Evolutionary conservation across 1,139 yeast species (phyloP), one percentile per base, ranked within the genome.

Genomic region (Kurtzmaniella quercitrusa): DNA sequence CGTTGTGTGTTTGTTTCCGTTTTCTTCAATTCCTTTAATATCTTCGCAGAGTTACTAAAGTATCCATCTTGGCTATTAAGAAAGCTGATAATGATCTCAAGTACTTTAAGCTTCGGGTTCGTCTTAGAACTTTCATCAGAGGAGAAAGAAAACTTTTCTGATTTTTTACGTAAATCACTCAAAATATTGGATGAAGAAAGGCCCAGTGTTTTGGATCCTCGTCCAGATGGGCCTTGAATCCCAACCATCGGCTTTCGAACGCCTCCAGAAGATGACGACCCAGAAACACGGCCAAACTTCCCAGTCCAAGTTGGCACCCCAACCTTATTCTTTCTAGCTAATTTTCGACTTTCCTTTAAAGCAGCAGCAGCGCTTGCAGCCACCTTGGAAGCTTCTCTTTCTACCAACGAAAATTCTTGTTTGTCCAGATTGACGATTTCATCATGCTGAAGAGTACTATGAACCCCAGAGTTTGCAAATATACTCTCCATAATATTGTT

Each of bases 261-360:
- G n/a, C 29, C 19, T 16, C n/a, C 23, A 18, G 73, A 4, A 5
- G 4, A 8, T 5, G 23, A 21, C 7, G 23, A 46, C 2, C 96
- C 96, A 0, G 96, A 96, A 18, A 70, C 62, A 11, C 21, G 19
- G 0, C 98, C 98, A 68, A 85, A 89, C 52, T 79, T 79, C 0
- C 98, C 98, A 0, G 98, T 93, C 95, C 97, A 93, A 0, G 98
- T 93, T 0, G 97, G 98, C 0, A 86, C 82, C 3, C 96, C 96
- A 24, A 90, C 71, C 29, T 77, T 78, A 19, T 81, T 80, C 48
- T 72, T 75, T 43, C 88, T 73, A 0, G 96, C 79, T 24, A 70
- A 66, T 45, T 69, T 76, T 41, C 96, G 66, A 0, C 96, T 88
- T 47, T 77, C 76, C 46, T 81, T 73, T 46, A 93, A 65, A 0